Conservation (phyloP, 768 basidiomycete species). For the Goffeauzyma gilvescens region DNA sequence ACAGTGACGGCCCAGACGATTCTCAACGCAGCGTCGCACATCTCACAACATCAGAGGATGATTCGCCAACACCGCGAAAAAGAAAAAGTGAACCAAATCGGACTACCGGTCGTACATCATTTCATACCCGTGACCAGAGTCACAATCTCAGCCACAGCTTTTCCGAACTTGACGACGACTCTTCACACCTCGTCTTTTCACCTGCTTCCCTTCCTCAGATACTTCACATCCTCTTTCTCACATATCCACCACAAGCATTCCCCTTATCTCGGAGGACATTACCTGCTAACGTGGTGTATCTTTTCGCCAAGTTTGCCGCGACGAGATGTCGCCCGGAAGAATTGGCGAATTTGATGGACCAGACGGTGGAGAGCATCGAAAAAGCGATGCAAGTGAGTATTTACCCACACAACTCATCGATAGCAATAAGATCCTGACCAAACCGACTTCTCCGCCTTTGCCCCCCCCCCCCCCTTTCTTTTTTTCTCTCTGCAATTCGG, state of each 20-base stretch:
- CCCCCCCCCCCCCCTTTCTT: too few species aligned
- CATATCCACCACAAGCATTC: slow-evolving; percentile 49
- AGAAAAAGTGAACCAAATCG: too few species aligned
- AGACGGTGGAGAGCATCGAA: slow-evolving; percentile 80
- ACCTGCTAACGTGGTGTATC: slow-evolving; percentile 78
- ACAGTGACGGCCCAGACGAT: too few species aligned
- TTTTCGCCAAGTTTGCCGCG: slow-evolving; percentile 52
- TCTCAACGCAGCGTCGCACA: too few species aligned
- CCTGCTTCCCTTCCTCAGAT: slow-evolving; percentile 57
- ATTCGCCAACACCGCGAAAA: not conserved
- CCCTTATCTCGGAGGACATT: slow-evolving; percentile 41
- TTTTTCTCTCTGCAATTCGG: too few species aligned
- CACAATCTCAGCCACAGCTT: too few species aligned
- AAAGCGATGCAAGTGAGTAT: slow-evolving; percentile 68
- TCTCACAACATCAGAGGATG: too few species aligned
- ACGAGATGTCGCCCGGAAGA: slow-evolving; percentile 43
- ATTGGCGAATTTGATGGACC: slow-evolving; percentile 80
- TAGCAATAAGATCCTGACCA: slow-evolving; percentile 3
- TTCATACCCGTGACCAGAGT: too few species aligned
- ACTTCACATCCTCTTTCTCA: slow-evolving; percentile 61
- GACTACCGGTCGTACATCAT: too few species aligned
- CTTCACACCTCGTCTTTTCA: slow-evolving; percentile 87
- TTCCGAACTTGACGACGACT: too few species aligned
- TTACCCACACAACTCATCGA: not conserved
- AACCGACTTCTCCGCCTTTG: not conserved